Conservation (phyloP, 192 early-diverging fungal genomes). For the Coemansia erecta region DNA sequence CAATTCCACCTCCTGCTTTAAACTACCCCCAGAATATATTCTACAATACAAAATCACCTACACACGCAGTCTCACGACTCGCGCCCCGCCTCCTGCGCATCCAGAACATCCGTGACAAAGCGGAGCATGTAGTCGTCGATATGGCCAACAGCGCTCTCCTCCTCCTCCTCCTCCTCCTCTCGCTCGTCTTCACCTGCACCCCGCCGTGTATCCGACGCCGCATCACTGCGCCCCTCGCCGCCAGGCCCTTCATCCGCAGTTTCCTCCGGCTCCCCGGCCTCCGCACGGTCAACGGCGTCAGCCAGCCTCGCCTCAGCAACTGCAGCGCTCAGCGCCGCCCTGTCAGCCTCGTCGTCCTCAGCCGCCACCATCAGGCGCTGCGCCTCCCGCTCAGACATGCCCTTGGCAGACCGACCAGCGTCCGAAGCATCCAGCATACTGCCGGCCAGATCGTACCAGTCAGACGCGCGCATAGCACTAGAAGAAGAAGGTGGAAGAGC, state of each 20-base stretch:
- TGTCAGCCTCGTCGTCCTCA: constrained; percentile 45
- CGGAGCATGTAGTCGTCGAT: constrained; percentile 75
- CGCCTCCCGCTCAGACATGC: constrained; percentile 25
- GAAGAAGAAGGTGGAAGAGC: neutral
- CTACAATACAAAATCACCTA: no score
- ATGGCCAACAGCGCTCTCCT: constrained; percentile 58
- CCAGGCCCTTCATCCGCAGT: neutral
- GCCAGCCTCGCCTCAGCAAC: constrained; percentile 37
- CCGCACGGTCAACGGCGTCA: constrained; percentile 37
- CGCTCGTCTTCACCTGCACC: neutral
- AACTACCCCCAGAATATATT: no score
- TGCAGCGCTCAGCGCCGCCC: constrained; percentile 26
- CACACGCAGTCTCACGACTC: no score
- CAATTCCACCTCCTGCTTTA: no score
- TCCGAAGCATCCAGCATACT: constrained; percentile 24
- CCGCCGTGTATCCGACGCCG: no score
- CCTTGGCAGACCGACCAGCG: neutral
- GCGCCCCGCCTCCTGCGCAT: neutral
- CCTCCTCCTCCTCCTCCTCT: constrained; percentile 20
- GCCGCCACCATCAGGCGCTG: constrained; percentile 11
- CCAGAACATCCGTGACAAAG: constrained; percentile 29
- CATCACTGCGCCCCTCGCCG: neutral
- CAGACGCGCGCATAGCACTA: constrained; percentile 18
- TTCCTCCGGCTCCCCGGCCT: constrained; percentile 10
- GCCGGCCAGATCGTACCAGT: constrained; percentile 45